Percentiles rank a stretch among this genome's conserved stretches.
These are phyloP conservation scores for Penicillium sp. DNA, from an alignment of 2,329 filamentous ascomycete genomes.

Conservation along the genomic window DNA sequence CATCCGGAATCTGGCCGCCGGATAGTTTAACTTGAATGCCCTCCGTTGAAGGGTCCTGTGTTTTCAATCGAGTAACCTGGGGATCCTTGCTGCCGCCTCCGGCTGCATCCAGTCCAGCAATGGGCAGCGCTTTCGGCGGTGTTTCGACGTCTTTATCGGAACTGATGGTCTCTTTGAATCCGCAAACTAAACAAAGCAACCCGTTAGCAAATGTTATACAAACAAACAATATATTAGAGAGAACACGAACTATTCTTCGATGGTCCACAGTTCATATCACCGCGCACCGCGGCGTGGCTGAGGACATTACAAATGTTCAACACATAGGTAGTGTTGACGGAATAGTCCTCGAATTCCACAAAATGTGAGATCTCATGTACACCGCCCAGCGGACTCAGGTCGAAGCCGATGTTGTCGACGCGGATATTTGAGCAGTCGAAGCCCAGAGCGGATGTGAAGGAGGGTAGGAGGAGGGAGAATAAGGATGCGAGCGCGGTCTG, in stretches of 20 bases:
- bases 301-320: constrained; percentile 34
- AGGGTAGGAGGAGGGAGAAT: constrained; percentile 20
- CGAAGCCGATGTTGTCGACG: constrained; percentile 35
- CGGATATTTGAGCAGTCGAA: constrained; percentile 38
- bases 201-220: background rate
- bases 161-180: constrained; percentile 48
- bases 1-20: constrained; percentile 46
- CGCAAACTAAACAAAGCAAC: constrained; percentile 60
- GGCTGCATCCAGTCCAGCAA: constrained; percentile 65
- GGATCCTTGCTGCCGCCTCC: constrained; percentile 52
- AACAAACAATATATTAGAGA: background rate
- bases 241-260: constrained; percentile 31
- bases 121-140: constrained; percentile 60
- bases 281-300: constrained; percentile 23
- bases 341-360: constrained; percentile 23
- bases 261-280: constrained; percentile 26
- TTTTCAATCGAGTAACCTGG: constrained; percentile 62
- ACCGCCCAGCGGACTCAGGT: constrained; percentile 35
- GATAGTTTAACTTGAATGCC: constrained; percentile 68
- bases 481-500: constrained; percentile 15
- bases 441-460: constrained; percentile 26
- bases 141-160: constrained; percentile 38
- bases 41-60: constrained; percentile 63
- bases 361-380: constrained; percentile 34
- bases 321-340: constrained; percentile 35